Base-by-base conservation (phyloP, 176 grass and related monocot genomes). In the Bothriochloa decipiens region DNA sequence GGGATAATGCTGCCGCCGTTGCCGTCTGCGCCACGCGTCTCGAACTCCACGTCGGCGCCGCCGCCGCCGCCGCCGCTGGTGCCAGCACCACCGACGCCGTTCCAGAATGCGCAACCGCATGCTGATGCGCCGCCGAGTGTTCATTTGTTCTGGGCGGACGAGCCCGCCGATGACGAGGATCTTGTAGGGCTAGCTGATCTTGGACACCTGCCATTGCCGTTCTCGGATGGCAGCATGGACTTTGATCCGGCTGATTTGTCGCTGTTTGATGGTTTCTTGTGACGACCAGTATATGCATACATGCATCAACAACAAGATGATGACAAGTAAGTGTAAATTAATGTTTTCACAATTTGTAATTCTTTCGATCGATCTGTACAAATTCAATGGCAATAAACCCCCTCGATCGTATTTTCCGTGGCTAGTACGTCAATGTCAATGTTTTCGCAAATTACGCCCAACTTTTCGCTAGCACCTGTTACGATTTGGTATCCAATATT, bases 151-250 rank as follows among this genome's bases (percentile, higher is more conserved):
- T 16, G 47, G 43, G 32, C 10, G 1, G 65, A 81, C 3, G 75
- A 76, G 1, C 37, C 57, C 4, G 39, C 27, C 15, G 35, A 37
- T 11, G 49, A 80, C 16, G 49, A 80, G 3, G 36, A 79, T 17
- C 42, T 61, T 27, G 8, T 88, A 23, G 60, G 75, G 17, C 27
- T 50, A 1, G 16, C 70, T 4, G 77, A 89, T 76, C 78, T 82
- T 15, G 35, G 23, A 0, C 20, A 82, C 53, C 76, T 89, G 7
- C 82, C 77, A 15, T 40, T 85, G 70, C 77, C 87, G 1, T 49
- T 57, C 27, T 66, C 78, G 6, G 68, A 60, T 16, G 68, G 36
- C 33, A 35, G 20, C 27, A 4, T 79, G 36, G 81, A 79, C 46
- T 35, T 84, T 7, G 10, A 33, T 25, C 50, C 11, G 42, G 61